Conservation (phyloP, 139 green algal species). For the Micractinium conductrix region DNA sequence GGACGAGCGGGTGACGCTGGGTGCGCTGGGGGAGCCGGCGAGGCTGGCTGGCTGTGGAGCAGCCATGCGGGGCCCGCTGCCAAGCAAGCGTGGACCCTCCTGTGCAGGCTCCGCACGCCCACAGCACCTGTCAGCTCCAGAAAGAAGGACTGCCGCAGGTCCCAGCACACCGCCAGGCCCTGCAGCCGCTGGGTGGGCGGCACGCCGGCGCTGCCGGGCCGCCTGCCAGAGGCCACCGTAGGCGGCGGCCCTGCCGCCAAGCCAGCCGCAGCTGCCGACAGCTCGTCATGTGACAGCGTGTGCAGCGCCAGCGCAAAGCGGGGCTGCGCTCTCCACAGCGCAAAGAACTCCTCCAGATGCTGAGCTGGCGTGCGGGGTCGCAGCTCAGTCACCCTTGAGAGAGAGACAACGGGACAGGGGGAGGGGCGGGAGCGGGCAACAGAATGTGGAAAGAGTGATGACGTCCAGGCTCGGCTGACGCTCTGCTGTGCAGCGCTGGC, state of each 20-base stretch:
- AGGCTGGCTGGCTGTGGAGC: too few species aligned
- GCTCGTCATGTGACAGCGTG: background rate
- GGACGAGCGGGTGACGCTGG: too few species aligned
- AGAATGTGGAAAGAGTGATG: too few species aligned
- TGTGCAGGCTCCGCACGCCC: too few species aligned
- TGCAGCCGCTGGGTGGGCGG: slow-evolving; percentile 24
- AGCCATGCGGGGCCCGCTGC: too few species aligned
- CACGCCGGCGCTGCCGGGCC: background rate
- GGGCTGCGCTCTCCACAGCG: slow-evolving; percentile 13
- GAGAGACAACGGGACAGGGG: background rate
- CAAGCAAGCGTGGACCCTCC: too few species aligned
- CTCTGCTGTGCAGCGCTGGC: too few species aligned
- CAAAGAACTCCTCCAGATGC: slow-evolving; percentile 31
- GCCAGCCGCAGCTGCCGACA: background rate
- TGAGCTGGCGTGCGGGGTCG: background rate
- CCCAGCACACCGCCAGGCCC: slow-evolving; percentile 42
- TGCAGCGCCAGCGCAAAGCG: slow-evolving; percentile 19
- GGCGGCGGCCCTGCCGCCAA: background rate
- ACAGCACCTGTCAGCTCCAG: slow-evolving; percentile 30
- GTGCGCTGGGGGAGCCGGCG: too few species aligned
- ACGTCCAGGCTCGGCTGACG: too few species aligned
- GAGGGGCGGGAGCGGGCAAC: too few species aligned
- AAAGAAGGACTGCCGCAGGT: slow-evolving; percentile 16
- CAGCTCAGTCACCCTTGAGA: slow-evolving; percentile 20
- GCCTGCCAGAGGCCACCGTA: background rate